Evolutionary conservation across 441 rosid genomes (phyloP), one percentile per base, ranked within the genome.

Genomic region (Gossypium armourianum): DNA sequence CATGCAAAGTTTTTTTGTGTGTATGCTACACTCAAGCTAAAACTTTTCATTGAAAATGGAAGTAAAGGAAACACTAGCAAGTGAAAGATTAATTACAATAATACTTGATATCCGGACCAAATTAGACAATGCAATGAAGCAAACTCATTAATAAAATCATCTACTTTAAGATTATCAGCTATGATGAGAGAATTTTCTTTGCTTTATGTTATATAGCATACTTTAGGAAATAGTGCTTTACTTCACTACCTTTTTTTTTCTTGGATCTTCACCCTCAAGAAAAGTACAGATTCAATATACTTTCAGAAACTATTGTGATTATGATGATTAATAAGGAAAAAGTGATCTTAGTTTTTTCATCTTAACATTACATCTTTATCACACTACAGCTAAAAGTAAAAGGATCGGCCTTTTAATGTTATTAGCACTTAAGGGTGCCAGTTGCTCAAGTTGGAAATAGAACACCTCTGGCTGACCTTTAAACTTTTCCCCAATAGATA

Each of bases 91-190:
- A 62, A 62, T 40, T 43, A 19, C 2, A 28, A 19, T 10, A 62
- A 62, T 19, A 50, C 53, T 40, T 62, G 53, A 62, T 40, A 20
- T 40, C 20, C n/a, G 4, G 29, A 36, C 28, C 52, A 62, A 40
- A 62, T 40, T 36, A 40, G 28, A 43, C 28, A 40, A 17, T 62
- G 68, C 47, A 62, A 62, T 62, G 68, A 62, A 62, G 28, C 4
- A 62, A 62, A 62, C 9, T 62, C 28, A 10, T 40, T 17, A 9
- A 19, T 13, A 62, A 43, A 62, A 40, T 10, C 26, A 62, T 62
- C 43, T 40, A 40, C 16, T 19, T 19, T 19, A 61, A 61, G 24
- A 17, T 32, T 10, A 62, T 17, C 16, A 40, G 53, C 43, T 62
- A 62, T 19, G 68, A 10, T 17, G 13, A 19, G 40, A 28, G 17